Conservation (phyloP, 2,329 filamentous ascomycete genomes). For the Talaromyces atroroseus region DNA sequence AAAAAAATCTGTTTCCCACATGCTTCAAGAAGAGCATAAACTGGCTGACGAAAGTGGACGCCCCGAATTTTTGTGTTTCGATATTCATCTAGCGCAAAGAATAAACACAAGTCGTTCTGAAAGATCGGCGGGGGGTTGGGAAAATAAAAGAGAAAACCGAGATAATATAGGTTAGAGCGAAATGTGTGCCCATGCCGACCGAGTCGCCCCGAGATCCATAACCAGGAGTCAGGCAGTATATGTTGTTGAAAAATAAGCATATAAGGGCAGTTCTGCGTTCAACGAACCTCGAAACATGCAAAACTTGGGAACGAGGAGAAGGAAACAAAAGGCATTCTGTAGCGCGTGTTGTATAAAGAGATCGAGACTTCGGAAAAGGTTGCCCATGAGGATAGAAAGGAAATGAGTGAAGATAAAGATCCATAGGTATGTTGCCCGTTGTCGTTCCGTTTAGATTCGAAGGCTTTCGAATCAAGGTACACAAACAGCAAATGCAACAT, state of each 20-base stretch:
- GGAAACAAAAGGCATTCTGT: conserved; percentile 23
- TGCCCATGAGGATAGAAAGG: conserved; percentile 9
- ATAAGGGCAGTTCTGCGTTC: conserved; percentile 1
- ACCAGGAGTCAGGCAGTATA: neutral
- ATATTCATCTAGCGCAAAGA: neutral
- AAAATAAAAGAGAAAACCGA: neutral
- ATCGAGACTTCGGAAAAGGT: conserved; percentile 22
- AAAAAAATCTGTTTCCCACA: conserved; percentile 1
- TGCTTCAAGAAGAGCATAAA: conserved; percentile 14
- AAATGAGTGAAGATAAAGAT: conserved; percentile 28
- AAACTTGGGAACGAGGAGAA: conserved; percentile 22
- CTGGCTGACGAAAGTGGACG: conserved; percentile 10
- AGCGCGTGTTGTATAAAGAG: conserved; percentile 19
- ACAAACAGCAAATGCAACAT: conserved; percentile 18
- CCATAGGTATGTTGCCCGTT: conserved; percentile 28
- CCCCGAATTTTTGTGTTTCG: conserved; percentile 12
- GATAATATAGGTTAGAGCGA: neutral
- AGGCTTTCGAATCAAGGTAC: conserved; percentile 23
- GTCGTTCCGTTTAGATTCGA: conserved; percentile 24
- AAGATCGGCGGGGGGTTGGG: neutral
- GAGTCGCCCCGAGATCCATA: neutral
- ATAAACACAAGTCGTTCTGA: conserved; percentile 3
- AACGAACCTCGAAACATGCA: conserved; percentile 26
- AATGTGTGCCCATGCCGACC: neutral
- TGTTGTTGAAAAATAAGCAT: neutral